phyloP scores from a whole-genome alignment of 257 asterid genomes.

The Gentiana macrophylla region DNA sequence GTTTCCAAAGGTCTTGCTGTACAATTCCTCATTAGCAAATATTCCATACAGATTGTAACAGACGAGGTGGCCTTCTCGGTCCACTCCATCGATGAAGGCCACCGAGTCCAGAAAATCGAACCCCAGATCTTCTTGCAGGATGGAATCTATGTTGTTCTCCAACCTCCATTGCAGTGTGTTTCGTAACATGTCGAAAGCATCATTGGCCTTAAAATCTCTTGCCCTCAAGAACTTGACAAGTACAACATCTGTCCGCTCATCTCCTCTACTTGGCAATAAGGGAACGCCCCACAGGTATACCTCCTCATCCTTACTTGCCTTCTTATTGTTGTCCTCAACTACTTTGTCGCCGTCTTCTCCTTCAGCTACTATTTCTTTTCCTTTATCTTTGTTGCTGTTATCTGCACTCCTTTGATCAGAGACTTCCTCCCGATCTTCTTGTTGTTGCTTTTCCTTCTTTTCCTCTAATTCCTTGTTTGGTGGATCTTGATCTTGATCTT shows the following conservation, averaged over 20 bases:
- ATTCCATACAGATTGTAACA: constrained; percentile 57
- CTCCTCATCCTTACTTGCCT: constrained; percentile 2
- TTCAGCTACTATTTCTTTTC: constrained; percentile 14
- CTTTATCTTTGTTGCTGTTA: constrained; percentile 12
- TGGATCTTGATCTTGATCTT: constrained; percentile 1
- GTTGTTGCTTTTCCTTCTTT: neutral
- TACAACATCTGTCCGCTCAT: constrained; percentile 27
- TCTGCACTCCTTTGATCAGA: neutral
- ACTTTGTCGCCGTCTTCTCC: constrained; percentile 2
- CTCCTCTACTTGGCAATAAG: constrained; percentile 44
- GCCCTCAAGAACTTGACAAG: constrained; percentile 47
- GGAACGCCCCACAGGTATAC: constrained; percentile 50
- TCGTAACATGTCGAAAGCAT: constrained; percentile 45
- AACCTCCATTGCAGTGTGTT: constrained; percentile 43
- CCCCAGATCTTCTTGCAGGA: constrained; percentile 41
- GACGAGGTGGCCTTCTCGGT: constrained; percentile 44
- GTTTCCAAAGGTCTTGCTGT: constrained; percentile 32
- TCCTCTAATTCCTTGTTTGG: neutral
- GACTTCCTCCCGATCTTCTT: neutral
- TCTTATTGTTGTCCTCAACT: neutral
- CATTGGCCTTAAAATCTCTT: constrained; percentile 32
- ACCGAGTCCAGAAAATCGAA: constrained; percentile 18
- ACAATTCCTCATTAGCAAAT: constrained; percentile 31
- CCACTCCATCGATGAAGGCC: constrained; percentile 35
- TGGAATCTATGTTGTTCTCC: constrained; percentile 30